Base-by-base conservation (phyloP, 345 rosid species). In the Gossypium rotundifolium region DNA sequence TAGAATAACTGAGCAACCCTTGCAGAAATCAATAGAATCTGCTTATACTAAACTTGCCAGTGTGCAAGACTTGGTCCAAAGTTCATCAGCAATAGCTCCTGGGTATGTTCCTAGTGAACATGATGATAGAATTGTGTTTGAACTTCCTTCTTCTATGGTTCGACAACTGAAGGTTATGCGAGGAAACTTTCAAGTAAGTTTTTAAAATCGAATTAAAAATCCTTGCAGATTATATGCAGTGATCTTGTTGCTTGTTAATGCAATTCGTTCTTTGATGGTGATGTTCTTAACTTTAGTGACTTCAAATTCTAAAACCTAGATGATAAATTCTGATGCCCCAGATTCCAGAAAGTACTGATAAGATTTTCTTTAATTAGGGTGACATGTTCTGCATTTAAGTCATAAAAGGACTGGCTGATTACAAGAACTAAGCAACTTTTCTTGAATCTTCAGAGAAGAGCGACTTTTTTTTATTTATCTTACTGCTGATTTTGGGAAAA, bases 131-230 rank as follows among this genome's bases (percentile, higher is more conserved):
- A 93, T 93, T 72, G 83, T 91, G 86, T 86, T 91, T 83, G 98
- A 93, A 84, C 86, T 93, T 84, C 85, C 94, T 72, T 84, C 98
- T 72, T 90, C 97, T 58, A 95, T 95, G 98, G 96, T 95, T 81
- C 90, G 92, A 61, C 96, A 94, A 6, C 83, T 93, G 72, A 82
- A 90, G 83, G 91, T 90, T 81, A 80, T 88, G 66, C 88, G 74
- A 66, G 99, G 98, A 88, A 96, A 89, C 71, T 90, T 93, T 82
- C 99, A 95, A 76, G 98, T 91, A 87, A 77, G 87, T 81, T 75
- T 33, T 3, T 16, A 46, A 40, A 55, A 9, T 25, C 54, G 54
- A 38, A n/a, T 65, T 46, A 20, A 52, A 53, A 12, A 13, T 65
- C 20, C 48, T 18, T 49, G 54, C 54, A 44, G 23, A 61, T 27